Evolutionary conservation across 768 basidiomycete genomes (phyloP).

Genomic region (Boletus reticuloceps): DNA sequence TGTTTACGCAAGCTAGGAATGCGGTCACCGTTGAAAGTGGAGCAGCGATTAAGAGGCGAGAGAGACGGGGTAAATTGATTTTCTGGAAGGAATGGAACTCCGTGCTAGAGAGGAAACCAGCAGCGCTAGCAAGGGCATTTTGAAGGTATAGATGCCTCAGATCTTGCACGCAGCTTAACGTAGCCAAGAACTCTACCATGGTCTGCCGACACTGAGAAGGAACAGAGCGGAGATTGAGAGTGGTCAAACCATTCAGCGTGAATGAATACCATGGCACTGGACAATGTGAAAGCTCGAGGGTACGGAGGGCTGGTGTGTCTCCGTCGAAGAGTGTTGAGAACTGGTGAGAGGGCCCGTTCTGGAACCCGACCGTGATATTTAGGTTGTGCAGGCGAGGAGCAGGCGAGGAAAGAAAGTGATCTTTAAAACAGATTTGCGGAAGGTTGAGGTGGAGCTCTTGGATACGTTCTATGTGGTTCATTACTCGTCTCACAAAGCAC

Average conservation of each 20-base stretch:
- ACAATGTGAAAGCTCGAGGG: not conserved
- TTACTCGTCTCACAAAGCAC: no score
- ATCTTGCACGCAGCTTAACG: slow-evolving; percentile 32
- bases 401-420: no score
- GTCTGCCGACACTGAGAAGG: slow-evolving; percentile 19
- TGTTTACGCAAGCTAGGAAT: no score
- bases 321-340: not conserved
- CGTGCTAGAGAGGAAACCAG: no score
- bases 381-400: no score
- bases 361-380: no score
- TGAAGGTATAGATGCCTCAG: slow-evolving; percentile 36
- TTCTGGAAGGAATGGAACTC: not conserved
- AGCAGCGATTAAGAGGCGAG: no score
- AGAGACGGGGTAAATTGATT: not conserved
- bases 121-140: slow-evolving; percentile 24
- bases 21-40: no score
- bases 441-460: no score
- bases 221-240: not conserved
- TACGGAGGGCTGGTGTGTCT: not conserved
- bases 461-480: no score
- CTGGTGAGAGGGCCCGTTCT: no score
- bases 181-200: slow-evolving; percentile 29
- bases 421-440: rapidly evolving
- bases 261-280: not conserved
- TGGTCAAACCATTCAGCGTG: not conserved